phyloP scores from a whole-genome alignment of 108 stramenopile species.

The Cylindrotheca closterium region DNA sequence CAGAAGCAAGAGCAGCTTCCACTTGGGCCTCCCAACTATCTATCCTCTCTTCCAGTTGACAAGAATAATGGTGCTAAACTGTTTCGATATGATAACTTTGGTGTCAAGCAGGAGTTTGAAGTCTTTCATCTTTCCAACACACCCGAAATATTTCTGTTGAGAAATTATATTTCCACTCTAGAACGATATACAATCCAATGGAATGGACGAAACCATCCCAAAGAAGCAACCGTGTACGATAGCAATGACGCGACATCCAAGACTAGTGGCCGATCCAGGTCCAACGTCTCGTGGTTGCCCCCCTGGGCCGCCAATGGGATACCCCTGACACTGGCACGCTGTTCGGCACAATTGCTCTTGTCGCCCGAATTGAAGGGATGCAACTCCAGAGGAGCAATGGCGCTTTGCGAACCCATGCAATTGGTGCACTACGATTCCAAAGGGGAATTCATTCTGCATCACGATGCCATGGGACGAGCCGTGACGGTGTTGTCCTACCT shows the following conservation, averaged over 20 bases:
- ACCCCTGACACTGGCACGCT: not conserved
- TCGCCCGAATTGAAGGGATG: not conserved
- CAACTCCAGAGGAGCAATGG: not conserved
- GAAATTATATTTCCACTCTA: not conserved
- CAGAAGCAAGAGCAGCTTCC: not conserved
- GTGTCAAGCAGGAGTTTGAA: not conserved
- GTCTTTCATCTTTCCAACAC: not conserved
- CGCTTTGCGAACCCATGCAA: conserved; percentile 28
- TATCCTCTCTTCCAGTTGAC: not conserved
- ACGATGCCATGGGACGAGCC: conserved; percentile 39
- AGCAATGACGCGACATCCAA: conserved; percentile 1
- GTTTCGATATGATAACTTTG: not conserved
- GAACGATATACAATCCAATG: not conserved
- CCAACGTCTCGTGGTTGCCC: not conserved
- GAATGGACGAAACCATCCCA: not conserved
- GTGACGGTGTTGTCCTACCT: conserved; percentile 63
- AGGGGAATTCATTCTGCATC: conserved; percentile 57
- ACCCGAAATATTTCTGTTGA: not conserved
- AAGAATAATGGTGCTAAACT: not conserved
- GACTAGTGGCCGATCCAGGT: not conserved
- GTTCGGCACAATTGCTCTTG: not conserved
- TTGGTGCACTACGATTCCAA: conserved; percentile 43
- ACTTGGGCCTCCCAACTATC: not conserved
- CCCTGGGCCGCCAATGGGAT: not conserved
- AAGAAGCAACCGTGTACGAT: not conserved